Base-by-base conservation (phyloP, 768 basidiomycete species). In the Guyanaporus albipodus region DNA sequence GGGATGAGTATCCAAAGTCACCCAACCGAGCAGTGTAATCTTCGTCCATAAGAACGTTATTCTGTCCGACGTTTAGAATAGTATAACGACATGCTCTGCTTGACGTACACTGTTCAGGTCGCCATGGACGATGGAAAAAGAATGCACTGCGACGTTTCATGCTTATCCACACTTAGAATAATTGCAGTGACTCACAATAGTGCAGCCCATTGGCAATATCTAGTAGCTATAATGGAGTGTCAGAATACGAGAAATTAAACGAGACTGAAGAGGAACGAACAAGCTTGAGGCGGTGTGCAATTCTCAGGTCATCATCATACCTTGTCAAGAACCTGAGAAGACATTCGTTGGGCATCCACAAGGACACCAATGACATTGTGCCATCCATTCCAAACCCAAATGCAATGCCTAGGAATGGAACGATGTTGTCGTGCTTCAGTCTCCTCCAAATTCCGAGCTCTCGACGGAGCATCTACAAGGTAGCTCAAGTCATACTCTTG, bases 11-110 rank as follows among this genome's bases (percentile, higher is more conserved):
- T 29, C 15, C 28, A 3, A 76, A 76, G 47, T 75, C 74, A 36
- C 67, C 67, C 6, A 77, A 55, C 9, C 66, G 63, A 0, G 68
- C 73, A 15, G 65, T 67, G 27, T 66, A 53, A 3, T 46, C 21
- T 18, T 6, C 49, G 15, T 53, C 50, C 4, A 51, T n/a, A 27
- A 55, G 46, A n/a, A 58, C 43, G 8, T 58, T 54, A 2, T 43
- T 45, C 55, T 58, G 12, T 21, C 26, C 3, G 8, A 4, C 14
- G 18, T 1, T 40, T 19, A 40, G 19, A 21, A 6, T 15, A 29
- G 19, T 10, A 4, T 4, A 38, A 17, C 11, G 22, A 8, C n/a
- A n/a, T n/a, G n/a, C 5, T 17, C 17, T 18, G 10, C 15, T n/a
- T 27, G 39, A 40, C 39, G 39, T 8, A 40, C 39, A 11, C 27